A percentile compares a stretch with the other conserved stretches of the same genome.
These are phyloP conservation scores for Lepraria neglecta DNA, from an alignment of 495 filamentous ascomycete species.

Conservation along the genomic window DNA sequence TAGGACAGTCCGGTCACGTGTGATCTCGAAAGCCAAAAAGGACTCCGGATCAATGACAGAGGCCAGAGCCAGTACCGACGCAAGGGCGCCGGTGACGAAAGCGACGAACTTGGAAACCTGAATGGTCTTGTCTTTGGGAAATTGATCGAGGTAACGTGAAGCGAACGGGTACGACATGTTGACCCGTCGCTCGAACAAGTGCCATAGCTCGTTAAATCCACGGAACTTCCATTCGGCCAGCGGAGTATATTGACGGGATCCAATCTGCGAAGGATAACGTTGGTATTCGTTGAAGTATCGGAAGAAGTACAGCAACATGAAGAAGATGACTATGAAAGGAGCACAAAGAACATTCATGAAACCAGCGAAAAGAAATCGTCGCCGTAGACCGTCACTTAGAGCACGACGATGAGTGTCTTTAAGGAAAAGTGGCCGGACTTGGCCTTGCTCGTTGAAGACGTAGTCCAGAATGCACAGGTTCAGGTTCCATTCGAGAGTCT, in stretches of 20 bases:
- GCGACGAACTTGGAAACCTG: slow-evolving; percentile 76
- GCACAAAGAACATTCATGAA: slow-evolving; percentile 80
- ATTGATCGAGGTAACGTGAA: slow-evolving; percentile 87
- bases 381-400: slow-evolving; percentile 67
- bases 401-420: slow-evolving; percentile 71
- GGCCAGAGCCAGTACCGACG: slow-evolving; percentile 71
- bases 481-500: slow-evolving; percentile 81
- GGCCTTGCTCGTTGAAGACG: slow-evolving; percentile 81
- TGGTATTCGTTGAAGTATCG: slow-evolving; percentile 93
- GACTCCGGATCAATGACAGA: slow-evolving; percentile 83
- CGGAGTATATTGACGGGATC: slow-evolving; percentile 81
- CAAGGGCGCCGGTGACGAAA: slow-evolving; percentile 79
- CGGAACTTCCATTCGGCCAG: slow-evolving; percentile 97
- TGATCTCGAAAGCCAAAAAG: slow-evolving; percentile 87
- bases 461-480: slow-evolving; percentile 85
- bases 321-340: slow-evolving; percentile 76
- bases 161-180: slow-evolving; percentile 96
- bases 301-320: slow-evolving; percentile 81
- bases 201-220: slow-evolving; percentile 93
- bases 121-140: slow-evolving; percentile 88
- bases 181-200: slow-evolving; percentile 79
- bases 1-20: slow-evolving; percentile 70
- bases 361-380: slow-evolving; percentile 72
- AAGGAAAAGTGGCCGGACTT: slow-evolving; percentile 75
- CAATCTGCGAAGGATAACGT: slow-evolving; percentile 77